Evolutionary conservation across 768 basidiomycete genomes (phyloP), one percentile per base, ranked within the genome.

Genomic region (Sporobolomyces phaffii): DNA sequence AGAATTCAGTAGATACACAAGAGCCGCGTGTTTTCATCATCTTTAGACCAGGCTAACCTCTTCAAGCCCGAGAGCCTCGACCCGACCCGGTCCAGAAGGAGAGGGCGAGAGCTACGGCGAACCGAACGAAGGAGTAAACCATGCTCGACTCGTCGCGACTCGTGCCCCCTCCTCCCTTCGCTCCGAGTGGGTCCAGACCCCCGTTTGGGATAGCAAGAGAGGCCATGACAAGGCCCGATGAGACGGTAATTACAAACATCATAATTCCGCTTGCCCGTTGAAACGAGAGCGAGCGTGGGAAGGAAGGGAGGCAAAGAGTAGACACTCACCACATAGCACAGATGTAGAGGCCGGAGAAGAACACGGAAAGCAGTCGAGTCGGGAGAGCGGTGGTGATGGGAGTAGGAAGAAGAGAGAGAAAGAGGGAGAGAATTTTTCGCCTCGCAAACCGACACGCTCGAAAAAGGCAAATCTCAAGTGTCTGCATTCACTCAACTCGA

Each of bases 41-140:
- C n/a, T 62, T 50, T 8, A 52, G 8, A 43, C 28, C 22, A n/a
- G 29, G 24, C 17, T 34, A 20, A 22, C 50, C 38, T 33, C 40
- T 52, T 38, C 49, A 64, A 33, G 45, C 57, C 43, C 52, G 26
- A 22, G 43, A 26, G 22, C 13, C 9, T 36, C 20, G 28, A 29
- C 28, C 36, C 36, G 1, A n/a, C 51, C 24, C 48, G 54, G 36
- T 47, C 62, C 31, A 22, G 20, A 28, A 43, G 38, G 38, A 22
- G 49, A 40, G 41, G 40, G 36, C 29, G 50, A 17, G 59, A 56
- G 33, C 49, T 47, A 34, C 28, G 59, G 6, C 7, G 11, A 18
- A 54, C 40, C 60, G 51, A 65, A 51, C 52, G 59, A 60, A 66
- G 60, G 60, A 60, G 51, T 66, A 54, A 31, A 49, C 59, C 54